Percentiles rank a stretch among this genome's conserved stretches.
Evolutionary conservation across 306 rosid genomes (phyloP).

Genomic region (Sesbania bispinosa): DNA sequence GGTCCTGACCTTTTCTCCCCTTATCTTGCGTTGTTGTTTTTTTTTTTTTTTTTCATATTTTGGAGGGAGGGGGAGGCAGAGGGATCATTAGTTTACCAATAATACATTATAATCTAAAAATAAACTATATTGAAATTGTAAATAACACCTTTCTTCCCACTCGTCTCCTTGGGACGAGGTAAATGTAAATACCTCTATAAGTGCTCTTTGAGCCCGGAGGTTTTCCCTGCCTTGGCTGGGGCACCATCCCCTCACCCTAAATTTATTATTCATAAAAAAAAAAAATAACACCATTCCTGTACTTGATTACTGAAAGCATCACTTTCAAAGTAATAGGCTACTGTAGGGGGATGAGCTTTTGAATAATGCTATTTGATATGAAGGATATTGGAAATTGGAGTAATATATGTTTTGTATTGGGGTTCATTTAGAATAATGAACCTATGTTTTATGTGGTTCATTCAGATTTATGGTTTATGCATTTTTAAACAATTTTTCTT

Average conservation of each 20-base stretch:
- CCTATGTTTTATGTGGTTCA: neutral
- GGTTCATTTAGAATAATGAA: conserved; percentile 2
- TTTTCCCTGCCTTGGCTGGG: too few species aligned
- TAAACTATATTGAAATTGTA: neutral
- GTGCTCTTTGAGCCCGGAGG: too few species aligned
- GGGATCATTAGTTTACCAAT: neutral
- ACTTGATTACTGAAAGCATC: neutral
- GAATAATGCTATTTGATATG: neutral
- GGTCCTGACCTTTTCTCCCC: neutral
- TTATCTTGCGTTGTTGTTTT: neutral
- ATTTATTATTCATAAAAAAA: too few species aligned
- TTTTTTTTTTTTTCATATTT: neutral
- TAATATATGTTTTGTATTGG: neutral
- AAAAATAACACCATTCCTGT: neutral
- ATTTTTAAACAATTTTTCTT: neutral
- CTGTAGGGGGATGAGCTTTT: neutral
- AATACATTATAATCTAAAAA: neutral
- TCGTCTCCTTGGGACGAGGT: neutral
- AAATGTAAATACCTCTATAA: too few species aligned
- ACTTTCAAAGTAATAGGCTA: neutral
- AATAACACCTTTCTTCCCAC: neutral
- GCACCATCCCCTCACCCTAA: too few species aligned
- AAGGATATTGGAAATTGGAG: neutral
- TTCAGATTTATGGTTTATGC: neutral
- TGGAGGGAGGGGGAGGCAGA: too few species aligned